Evolutionary conservation across 169 alveolate genomes (phyloP), one percentile per base, ranked within the genome.

Genomic region (Plasmodium fragile): DNA sequence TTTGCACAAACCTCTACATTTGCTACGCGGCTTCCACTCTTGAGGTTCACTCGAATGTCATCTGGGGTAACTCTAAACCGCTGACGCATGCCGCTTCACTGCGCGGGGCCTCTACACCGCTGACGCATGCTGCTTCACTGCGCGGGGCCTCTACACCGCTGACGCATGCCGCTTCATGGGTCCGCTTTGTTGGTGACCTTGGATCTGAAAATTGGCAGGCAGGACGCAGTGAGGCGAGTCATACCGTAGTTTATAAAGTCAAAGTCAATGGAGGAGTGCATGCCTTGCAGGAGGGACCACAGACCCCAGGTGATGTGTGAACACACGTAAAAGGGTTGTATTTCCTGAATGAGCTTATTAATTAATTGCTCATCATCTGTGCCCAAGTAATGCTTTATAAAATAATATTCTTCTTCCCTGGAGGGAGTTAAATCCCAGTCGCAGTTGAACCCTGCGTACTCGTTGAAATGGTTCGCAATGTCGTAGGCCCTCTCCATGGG

Each of bases 401-500:
- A 96, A 49, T 85, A 32, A 52, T 94, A 90, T 81, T 94, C 95
- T 41, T 83, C 96, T 22, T 78, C 95, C 28, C 55, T 92, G 4
- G 39, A 32, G 5, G 97, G 97, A 53, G 93, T 34, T 49, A 65
- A 34, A 8, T 77, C 92, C 96, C 96, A 93, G 22, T 94, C 93
- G 78, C 96, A 83, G 39, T 95, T 94, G 11, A 93, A 65, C 49
- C 97, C 96, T 18, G 94, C 94, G 93, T 93, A 91, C 45, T 96
- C 97, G 30, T 81, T 87, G 32, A 96, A 94, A 82, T 96, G 97
- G 81, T 96, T 96, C 4, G 97, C 97, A n/a, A 96, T 96, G 85
- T 96, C 97, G 59, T 70, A 96, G 6, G 96, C 97, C 10, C 97
- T 89, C 82, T 96, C 97, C 97, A 96, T 95, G 34, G 95, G 95